These are phyloP conservation scores for Rossbeevera mucosa DNA, from an alignment of 768 basidiomycete genomes.

Conservation along the genomic window DNA sequence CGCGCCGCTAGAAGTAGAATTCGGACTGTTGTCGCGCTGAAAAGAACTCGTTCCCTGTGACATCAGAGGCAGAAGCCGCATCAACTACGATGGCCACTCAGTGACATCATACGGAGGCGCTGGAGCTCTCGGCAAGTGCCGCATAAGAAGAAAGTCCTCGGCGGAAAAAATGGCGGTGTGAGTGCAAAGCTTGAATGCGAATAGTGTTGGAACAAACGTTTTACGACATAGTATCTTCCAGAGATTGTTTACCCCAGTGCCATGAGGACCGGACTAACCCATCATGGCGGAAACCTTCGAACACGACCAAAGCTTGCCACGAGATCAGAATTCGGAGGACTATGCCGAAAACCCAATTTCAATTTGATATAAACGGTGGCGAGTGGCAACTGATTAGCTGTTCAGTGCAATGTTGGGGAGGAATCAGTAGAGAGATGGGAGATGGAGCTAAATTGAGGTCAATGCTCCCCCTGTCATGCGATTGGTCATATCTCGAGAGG, in stretches of 20 bases:
- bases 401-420: background rate
- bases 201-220: background rate
- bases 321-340: background rate
- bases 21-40: background rate
- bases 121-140: constrained; percentile 55
- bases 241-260: background rate
- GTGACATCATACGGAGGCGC: background rate
- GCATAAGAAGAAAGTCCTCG: constrained; percentile 32
- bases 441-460: background rate
- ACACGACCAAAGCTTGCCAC: background rate
- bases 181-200: background rate
- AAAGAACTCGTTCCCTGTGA: background rate
- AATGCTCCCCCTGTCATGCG: background rate
- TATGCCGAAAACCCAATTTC: background rate
- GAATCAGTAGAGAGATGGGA: background rate
- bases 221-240: background rate
- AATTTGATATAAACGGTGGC: background rate
- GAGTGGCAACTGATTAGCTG: background rate
- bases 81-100: background rate
- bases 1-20: background rate
- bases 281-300: background rate
- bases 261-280: background rate
- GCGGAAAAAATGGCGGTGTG: background rate
- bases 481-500: background rate
- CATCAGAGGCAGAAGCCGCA: background rate